Base-by-base conservation (phyloP, 116 monocot species). In the Trichopus zeylanicus region DNA sequence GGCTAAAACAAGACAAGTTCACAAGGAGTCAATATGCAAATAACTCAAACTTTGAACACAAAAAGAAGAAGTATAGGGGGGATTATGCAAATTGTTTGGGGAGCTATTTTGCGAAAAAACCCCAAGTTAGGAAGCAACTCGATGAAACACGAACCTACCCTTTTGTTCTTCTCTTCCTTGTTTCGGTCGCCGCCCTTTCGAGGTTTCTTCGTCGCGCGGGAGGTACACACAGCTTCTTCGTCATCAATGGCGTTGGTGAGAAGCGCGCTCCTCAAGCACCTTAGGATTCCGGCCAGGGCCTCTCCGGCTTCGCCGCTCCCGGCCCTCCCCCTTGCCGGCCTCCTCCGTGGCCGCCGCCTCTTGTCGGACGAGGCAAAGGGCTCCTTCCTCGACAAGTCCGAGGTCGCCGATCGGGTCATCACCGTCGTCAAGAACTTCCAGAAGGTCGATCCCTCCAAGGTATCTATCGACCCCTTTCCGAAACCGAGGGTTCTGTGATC, bases 351-450 rank as follows among this genome's bases (percentile, higher is more conserved):
- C 29, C 71, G 66, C n/a, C 72, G 76, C 37, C 32, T 59, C 26
- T 83, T 80, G 64, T 81, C 89, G 23, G 82, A 78, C 20, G 88
- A 88, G 55, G 73, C 57, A 9, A 89, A 64, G 70, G 89, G 93
- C 7, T 73, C 93, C 51, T 94, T 94, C 71, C 86, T 94, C 28
- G 89, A 94, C 80, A 89, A 94, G 37, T 68, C 77, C 5, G 93
- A 89, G 80, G 93, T 88, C 19, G 31, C 85, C 33, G 88, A 94
- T 70, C 81, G 94, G 19, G 59, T 86, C 68, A 63, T 94, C 69
- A 76, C 89, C 67, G 94, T 94, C 67, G 81, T 94, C 54, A 94
- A 94, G 78, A 86, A 78, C 78, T 94, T 89, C 63, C 82, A 83
- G 76, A 94, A 94, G 70, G 86, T 89, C 57, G 89, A 94, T 19